Evolutionary conservation across 2,329 filamentous ascomycete genomes (phyloP), one percentile per base, ranked within the genome.

Genomic region (Aplosporella prunicola): DNA sequence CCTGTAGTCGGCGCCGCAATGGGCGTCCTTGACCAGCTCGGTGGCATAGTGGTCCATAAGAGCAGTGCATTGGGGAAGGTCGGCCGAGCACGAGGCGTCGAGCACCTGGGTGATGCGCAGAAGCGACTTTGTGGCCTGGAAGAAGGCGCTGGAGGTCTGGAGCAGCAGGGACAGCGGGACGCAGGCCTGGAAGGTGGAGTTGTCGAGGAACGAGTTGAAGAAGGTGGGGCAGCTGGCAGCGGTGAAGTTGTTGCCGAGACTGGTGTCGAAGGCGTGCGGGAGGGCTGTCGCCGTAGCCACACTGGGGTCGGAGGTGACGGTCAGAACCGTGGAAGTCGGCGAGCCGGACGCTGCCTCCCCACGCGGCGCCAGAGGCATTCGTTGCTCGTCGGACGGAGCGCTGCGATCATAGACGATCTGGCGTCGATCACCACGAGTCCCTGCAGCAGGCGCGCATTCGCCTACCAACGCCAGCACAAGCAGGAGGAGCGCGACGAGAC

Each of bases 111-210:
- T 84, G 42, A 89, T 82, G 48, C 72, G 71, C 33, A 82, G 68
- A 23, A 81, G 68, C 5, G 82, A 82, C 52, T 76, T 80, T 44
- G 80, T 72, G 13, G 80, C 79, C 39, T 85, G 67, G 66, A 96
- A 96, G 64, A 95, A 94, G 26, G 77, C 76, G 35, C 71, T 74
- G 8, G 89, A 95, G 44, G 82, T 86, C 78, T 83, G 76, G 8
- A 96, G 67, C 46, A 96, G 73, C 50, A 94, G 69, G 1, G 88
- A 94, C 40, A 95, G 68, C 0, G 89, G 85, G 47, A 88, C 76
- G 63, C 89, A 96, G 35, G 71, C 58, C 47, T 75, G 72, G 49
- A 91, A 86, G 3, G 74, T 77, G 5, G 69, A 54, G 52, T 84
- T 74, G 31, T 61, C 63, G 34, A 91, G 69, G 49, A 93, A 76